Percentiles rank a stretch among this genome's conserved stretches.
phyloP scores from a whole-genome alignment of 2,329 filamentous ascomycete genomes.

The Botrytis fragariae region DNA sequence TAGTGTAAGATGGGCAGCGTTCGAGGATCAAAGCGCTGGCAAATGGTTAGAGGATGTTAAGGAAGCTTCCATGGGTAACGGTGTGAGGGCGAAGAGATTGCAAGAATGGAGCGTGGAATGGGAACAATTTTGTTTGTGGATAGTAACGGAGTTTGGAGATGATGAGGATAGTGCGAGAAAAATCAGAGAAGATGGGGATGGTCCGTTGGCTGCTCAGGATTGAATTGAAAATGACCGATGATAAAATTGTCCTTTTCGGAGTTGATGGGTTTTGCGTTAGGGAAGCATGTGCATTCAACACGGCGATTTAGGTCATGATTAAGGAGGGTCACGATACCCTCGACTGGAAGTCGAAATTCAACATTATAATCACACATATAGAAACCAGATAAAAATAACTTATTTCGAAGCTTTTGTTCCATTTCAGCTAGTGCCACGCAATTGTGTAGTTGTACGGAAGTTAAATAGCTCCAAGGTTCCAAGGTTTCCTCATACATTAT shows the following conservation, averaged over 20 bases:
- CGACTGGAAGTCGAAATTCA: slow-evolving; percentile 14
- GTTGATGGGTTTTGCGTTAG: slow-evolving; percentile 7
- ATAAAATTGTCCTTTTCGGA: not conserved
- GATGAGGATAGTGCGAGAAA: slow-evolving; percentile 33
- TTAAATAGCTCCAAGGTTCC: not conserved
- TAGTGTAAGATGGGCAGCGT: slow-evolving; percentile 84
- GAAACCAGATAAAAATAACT: not conserved
- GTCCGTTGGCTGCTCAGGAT: slow-evolving; percentile 27
- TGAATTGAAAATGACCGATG: not conserved
- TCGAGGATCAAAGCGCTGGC: slow-evolving; percentile 71
- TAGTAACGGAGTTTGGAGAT: slow-evolving; percentile 71
- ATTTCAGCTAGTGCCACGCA: not conserved
- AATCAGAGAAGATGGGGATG: slow-evolving; percentile 26
- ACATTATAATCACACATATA: slow-evolving; percentile 12
- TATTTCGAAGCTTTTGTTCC: not conserved
- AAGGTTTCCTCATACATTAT: not conserved
- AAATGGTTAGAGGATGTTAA: slow-evolving; percentile 73
- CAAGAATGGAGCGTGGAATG: slow-evolving; percentile 78
- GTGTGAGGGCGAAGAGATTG: slow-evolving; percentile 68
- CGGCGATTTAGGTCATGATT: slow-evolving; percentile 13
- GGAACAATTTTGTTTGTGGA: slow-evolving; percentile 89
- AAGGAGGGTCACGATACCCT: not conserved
- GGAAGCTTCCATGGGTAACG: slow-evolving; percentile 68
- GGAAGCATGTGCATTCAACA: not conserved
- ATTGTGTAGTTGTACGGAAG: not conserved